Evolutionary conservation across 164 flowering plant species (phyloP).

Genomic region (Pachysandra terminalis): DNA sequence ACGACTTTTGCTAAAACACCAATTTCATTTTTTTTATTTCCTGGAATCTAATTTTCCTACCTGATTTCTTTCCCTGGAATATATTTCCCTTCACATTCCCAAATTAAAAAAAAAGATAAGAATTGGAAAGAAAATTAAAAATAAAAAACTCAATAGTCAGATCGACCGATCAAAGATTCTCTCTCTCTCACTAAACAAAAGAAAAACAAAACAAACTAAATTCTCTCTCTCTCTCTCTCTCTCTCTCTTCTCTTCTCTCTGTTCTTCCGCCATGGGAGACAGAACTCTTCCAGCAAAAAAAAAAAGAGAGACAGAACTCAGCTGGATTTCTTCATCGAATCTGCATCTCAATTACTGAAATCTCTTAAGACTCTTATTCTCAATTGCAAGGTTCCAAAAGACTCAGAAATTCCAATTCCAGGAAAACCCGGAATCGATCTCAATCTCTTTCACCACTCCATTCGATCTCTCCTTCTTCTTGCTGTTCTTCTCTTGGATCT

Average conservation of each 20-base stretch:
- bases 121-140: too few relatives aligned
- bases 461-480: neutral
- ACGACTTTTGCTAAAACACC: too few relatives aligned
- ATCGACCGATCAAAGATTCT: neutral
- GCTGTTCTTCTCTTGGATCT: conserved; percentile 16
- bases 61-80: too few relatives aligned
- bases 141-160: neutral
- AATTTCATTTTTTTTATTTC: too few relatives aligned
- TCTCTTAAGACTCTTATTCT: neutral
- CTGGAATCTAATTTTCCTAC: too few relatives aligned
- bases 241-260: neutral
- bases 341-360: neutral
- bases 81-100: too few relatives aligned
- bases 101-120: too few relatives aligned
- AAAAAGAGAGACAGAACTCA: neutral
- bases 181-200: neutral
- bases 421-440: conserved; percentile 9
- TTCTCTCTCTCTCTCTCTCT: neutral
- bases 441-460: neutral
- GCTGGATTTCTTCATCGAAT: neutral
- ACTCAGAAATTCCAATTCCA: conserved; percentile 5
- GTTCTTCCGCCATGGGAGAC: neutral
- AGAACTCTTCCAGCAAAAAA: too few relatives aligned
- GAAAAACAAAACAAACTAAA: neutral
- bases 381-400: conserved; percentile 10